These are phyloP conservation scores for Gonium pectorale DNA, from an alignment of 139 green algal genomes.

Conservation along the genomic window DNA sequence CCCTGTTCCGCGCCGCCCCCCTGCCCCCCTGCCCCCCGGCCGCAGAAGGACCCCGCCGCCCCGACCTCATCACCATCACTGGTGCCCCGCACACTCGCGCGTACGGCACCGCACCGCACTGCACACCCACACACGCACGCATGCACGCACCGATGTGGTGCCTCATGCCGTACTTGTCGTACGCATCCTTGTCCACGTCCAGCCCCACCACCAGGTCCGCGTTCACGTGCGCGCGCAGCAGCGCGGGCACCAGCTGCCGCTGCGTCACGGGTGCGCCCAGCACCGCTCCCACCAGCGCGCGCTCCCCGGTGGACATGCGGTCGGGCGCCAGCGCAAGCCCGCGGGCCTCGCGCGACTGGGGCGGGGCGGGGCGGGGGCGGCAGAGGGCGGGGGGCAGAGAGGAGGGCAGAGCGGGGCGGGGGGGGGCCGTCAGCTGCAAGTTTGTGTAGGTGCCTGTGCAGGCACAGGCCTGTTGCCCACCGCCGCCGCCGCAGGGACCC, in stretches of 20 bases:
- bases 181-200: conserved; percentile 82
- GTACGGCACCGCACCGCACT: no score
- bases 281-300: conserved; percentile 77
- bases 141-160: conserved; percentile 49
- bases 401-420: no score
- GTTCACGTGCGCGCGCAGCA: conserved; percentile 79
- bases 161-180: conserved; percentile 82
- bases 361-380: not conserved
- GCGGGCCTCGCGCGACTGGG: conserved; percentile 19
- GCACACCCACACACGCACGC: no score
- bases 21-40: no score
- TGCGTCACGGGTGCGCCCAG: conserved; percentile 64
- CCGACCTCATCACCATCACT: not conserved
- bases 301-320: conserved; percentile 64
- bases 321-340: conserved; percentile 36
- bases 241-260: conserved; percentile 71
- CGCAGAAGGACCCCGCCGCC: no score
- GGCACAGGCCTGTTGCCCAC: no score
- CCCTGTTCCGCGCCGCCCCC: no score
- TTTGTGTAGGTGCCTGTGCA: no score
- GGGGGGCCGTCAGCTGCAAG: no score
- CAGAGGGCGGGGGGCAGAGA: no score
- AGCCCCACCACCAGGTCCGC: conserved; percentile 87
- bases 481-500: not conserved
- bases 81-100: no score